A percentile compares a stretch with the other conserved stretches of the same genome.
These are phyloP conservation scores for Scheffersomyces lignicola DNA, from an alignment of 1,139 yeast genomes.

Conservation along the genomic window DNA sequence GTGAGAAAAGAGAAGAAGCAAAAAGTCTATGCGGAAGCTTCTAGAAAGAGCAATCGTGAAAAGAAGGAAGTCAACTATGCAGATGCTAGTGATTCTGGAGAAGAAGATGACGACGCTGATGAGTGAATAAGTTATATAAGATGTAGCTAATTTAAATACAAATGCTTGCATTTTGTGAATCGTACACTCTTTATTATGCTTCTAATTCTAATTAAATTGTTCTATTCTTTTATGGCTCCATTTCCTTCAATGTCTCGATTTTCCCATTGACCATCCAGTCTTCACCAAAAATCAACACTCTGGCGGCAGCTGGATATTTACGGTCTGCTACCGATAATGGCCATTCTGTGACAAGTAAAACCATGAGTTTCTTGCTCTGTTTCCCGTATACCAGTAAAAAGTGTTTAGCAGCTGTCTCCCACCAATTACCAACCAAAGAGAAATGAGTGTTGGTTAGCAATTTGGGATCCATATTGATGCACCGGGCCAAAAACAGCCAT, in stretches of 20 bases:
- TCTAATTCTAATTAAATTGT: no score
- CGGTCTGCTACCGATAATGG: slow-evolving; percentile 47
- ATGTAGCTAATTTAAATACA: slow-evolving; percentile 1
- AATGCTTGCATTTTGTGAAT: no score
- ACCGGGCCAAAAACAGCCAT: slow-evolving; percentile 78
- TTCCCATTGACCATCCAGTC: slow-evolving; percentile 58
- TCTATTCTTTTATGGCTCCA: slow-evolving; percentile 54
- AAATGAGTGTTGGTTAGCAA: slow-evolving; percentile 69
- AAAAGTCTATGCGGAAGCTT: slow-evolving; percentile 36
- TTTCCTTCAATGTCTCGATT: slow-evolving; percentile 49
- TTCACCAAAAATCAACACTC: slow-evolving; percentile 73
- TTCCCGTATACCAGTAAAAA: slow-evolving; percentile 59
- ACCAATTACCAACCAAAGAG: slow-evolving; percentile 77
- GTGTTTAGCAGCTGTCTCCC: slow-evolving; percentile 77
- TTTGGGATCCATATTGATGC: slow-evolving; percentile 54
- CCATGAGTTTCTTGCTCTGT: slow-evolving; percentile 69
- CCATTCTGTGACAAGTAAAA: slow-evolving; percentile 39
- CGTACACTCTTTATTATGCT: no score
- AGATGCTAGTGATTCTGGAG: slow-evolving; percentile 22
- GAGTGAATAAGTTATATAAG: slow-evolving; percentile 3
- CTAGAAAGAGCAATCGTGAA: slow-evolving; percentile 47
- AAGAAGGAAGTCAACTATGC: slow-evolving; percentile 41
- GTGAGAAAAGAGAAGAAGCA: slow-evolving; percentile 44
- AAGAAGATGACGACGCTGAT: slow-evolving; percentile 12
- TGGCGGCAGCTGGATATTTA: slow-evolving; percentile 73